Conservation (phyloP, 768 basidiomycete species). For the Tylopilus subfusipes region DNA sequence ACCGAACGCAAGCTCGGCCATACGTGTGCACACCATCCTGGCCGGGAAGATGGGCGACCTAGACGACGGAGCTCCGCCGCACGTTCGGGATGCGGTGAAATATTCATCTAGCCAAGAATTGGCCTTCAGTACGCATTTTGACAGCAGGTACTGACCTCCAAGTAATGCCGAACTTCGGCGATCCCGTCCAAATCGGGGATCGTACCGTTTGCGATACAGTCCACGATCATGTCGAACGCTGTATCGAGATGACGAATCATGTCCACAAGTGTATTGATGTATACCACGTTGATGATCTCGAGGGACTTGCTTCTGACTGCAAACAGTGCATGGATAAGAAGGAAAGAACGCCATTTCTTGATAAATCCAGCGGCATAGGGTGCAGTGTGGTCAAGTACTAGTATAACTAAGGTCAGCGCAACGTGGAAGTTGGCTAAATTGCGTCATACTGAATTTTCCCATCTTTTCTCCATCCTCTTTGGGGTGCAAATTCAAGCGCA, state of each 20-base stretch:
- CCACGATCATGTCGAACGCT: neutral
- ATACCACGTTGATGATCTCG: neutral
- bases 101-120: no score
- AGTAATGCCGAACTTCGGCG: constrained; percentile 2
- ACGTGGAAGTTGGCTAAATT: no score
- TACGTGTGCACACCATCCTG: no score
- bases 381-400: constrained; percentile 8
- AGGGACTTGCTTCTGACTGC: constrained; percentile 3
- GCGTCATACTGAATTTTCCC: constrained; percentile 5
- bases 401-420: neutral
- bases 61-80: no score
- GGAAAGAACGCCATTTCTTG: constrained; percentile 12
- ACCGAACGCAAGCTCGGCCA: no score
- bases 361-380: constrained; percentile 5
- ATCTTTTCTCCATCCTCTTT: constrained; percentile 4
- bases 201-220: neutral
- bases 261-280: neutral
- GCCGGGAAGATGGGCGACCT: no score
- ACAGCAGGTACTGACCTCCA: neutral
- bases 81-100: no score
- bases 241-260: neutral
- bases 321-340: constrained; percentile 11
- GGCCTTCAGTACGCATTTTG: no score
- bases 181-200: neutral
- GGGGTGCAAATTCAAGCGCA: neutral